phyloP scores from a whole-genome alignment of 176 grass and related monocot species.

The Areca catechu region DNA sequence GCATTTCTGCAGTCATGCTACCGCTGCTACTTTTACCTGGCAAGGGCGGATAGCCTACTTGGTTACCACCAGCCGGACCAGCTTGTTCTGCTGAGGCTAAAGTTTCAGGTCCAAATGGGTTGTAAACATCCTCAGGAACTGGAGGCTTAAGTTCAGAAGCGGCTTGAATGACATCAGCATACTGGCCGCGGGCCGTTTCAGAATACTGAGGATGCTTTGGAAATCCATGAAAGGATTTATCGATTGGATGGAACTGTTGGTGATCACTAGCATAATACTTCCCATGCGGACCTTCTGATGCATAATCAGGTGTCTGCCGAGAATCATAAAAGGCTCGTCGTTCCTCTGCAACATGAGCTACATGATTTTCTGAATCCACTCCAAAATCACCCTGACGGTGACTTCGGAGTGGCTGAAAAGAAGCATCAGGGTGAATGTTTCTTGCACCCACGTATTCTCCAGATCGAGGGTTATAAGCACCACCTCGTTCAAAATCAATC shows the following conservation, averaged over 20 bases:
- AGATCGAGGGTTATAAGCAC: background rate
- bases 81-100: background rate
- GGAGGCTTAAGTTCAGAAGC: conserved; percentile 6
- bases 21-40: background rate
- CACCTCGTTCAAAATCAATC: background rate
- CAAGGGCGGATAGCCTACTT: background rate
- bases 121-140: background rate
- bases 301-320: background rate
- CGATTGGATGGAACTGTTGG: background rate
- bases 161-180: background rate
- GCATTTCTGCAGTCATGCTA: background rate
- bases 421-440: too few relatives aligned
- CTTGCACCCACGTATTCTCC: conserved; percentile 1
- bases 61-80: background rate
- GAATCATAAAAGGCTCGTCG: too few relatives aligned
- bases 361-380: too few relatives aligned
- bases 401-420: too few relatives aligned
- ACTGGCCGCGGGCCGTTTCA: background rate
- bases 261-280: background rate
- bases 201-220: background rate
- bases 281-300: background rate
- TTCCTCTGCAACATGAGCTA: too few relatives aligned
- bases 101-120: conserved; percentile 1
- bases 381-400: too few relatives aligned
- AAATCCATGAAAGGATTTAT: background rate